A percentile compares a stretch with the other conserved stretches of the same genome.
Evolutionary conservation across 352 stramenopile species (phyloP).

Genomic region (Globisporangium ultimum): DNA sequence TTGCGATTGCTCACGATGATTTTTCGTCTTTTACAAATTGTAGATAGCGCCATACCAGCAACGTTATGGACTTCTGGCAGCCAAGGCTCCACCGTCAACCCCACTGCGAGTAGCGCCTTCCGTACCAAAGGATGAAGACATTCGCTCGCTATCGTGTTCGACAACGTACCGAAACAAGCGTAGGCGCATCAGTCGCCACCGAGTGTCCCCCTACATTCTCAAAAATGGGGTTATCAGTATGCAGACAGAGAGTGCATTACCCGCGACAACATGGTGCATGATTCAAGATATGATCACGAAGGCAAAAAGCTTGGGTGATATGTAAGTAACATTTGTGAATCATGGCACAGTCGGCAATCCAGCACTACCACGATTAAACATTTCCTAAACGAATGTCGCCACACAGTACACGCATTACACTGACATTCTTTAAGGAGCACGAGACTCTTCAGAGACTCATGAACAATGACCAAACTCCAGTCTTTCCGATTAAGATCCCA

Average conservation of each 20-base stretch:
- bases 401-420: conserved; percentile 39
- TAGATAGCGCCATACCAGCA: background rate
- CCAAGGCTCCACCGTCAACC: background rate
- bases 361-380: too few species aligned
- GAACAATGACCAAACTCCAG: background rate
- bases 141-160: background rate
- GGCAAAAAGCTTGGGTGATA: conserved; percentile 47
- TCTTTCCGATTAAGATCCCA: conserved; percentile 47
- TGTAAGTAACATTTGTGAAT: conserved; percentile 22
- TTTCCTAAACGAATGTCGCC: background rate
- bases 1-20: background rate
- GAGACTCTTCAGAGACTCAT: conserved; percentile 25
- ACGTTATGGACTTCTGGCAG: background rate
- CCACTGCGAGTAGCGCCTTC: background rate
- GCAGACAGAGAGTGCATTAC: conserved; percentile 9
- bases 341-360: too few species aligned
- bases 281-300: conserved; percentile 35
- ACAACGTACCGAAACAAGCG: background rate
- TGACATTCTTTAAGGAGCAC: conserved; percentile 69
- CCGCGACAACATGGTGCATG: conserved; percentile 24
- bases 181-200: conserved; percentile 1
- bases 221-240: background rate
- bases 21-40: background rate
- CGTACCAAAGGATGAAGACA: background rate
- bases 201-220: background rate